Conservation (phyloP, 805 yeast species). For the Ogataea polymorpha region DNA sequence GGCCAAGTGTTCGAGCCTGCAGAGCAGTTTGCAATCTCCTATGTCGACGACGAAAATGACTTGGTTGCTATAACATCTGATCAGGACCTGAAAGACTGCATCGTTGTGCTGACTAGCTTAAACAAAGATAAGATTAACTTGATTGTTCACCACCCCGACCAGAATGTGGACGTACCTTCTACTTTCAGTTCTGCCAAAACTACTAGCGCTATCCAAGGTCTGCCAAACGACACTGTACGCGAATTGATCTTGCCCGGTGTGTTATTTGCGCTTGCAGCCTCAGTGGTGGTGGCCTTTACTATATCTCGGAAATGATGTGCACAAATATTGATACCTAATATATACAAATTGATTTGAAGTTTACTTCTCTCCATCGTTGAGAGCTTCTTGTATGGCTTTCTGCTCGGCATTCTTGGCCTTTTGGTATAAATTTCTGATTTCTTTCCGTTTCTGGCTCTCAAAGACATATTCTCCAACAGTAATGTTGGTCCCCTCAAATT, state of each 20-base stretch:
- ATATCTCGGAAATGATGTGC: conserved; percentile 40
- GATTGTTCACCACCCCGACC: conserved; percentile 65
- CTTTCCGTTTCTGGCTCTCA: conserved; percentile 42
- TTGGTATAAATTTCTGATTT: conserved; percentile 43
- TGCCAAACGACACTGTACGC: conserved; percentile 40
- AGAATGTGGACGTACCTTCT: conserved; percentile 27
- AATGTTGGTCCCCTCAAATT: conserved; percentile 57
- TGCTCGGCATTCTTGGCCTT: conserved; percentile 30
- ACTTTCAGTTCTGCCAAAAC: conserved; percentile 2
- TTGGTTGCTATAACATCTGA: conserved; percentile 72
- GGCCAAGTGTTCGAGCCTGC: conserved; percentile 12
- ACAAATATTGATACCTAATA: conserved; percentile 11
- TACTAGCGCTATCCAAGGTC: conserved; percentile 6
- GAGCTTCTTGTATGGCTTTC: conserved; percentile 1
- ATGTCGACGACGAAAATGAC: conserved; percentile 83
- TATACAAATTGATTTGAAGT: conserved; percentile 13
- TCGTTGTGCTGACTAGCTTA: conserved; percentile 47
- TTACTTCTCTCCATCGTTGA: conserved; percentile 5
- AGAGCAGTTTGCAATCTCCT: conserved; percentile 61
- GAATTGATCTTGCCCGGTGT: conserved; percentile 64
- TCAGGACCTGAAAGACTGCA: conserved; percentile 71
- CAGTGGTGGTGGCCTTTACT: conserved; percentile 54
- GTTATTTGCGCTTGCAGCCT: conserved; percentile 54
- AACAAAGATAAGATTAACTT: conserved; percentile 65
- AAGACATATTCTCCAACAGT: conserved; percentile 50